Base-by-base conservation (phyloP, 1,139 yeast genomes). In the Debaryomycetaceae sp. region DNA sequence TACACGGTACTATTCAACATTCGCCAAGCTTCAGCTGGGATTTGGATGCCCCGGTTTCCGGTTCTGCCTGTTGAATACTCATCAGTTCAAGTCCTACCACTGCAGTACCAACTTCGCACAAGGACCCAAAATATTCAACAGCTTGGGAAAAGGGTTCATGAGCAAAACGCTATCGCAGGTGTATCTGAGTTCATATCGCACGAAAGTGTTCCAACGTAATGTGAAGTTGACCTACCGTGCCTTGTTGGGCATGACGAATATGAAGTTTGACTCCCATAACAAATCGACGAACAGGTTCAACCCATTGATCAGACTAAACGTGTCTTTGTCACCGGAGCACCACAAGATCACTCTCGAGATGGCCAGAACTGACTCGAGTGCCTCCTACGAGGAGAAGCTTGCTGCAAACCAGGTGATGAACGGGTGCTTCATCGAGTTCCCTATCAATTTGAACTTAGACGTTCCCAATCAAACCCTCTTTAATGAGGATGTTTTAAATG, bases 391-490 rank as follows among this genome's bases (percentile, higher is more conserved):
- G 41, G 66, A 61, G 39, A 51, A 52, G 38, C 39, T 45, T 5
- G 49, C 51, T 36, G 31, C 43, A 4, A 48, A 54, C 24, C 50
- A 48, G 39, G 40, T 49, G 11, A 49, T 57, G 34, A 48, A 48
- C 7, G 84, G 85, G 1, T 72, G 81, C 41, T 74, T 68, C 56
- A 76, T 81, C 39, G 86, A 81, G 49, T 81, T 81, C 56, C 65
- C 67, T 20, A 50, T 78, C 24, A 74, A 71, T 47, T 65, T 66
- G 37, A 54, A 63, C 38, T 61, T 68, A 36, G 57, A 65, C 23
- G 64, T 79, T 41, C 84, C 84, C n/a, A 57, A 70, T n/a, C 70
- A 74, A 49, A 70, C 81, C 6, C 65, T 79, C 40, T 67, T 81
- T 44, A 75, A 74, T 49, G 75, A 73, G 37, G 79, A 76, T 34